Evolutionary conservation across 805 yeast species (phyloP).

Genomic region (Candida namnaoensis): DNA sequence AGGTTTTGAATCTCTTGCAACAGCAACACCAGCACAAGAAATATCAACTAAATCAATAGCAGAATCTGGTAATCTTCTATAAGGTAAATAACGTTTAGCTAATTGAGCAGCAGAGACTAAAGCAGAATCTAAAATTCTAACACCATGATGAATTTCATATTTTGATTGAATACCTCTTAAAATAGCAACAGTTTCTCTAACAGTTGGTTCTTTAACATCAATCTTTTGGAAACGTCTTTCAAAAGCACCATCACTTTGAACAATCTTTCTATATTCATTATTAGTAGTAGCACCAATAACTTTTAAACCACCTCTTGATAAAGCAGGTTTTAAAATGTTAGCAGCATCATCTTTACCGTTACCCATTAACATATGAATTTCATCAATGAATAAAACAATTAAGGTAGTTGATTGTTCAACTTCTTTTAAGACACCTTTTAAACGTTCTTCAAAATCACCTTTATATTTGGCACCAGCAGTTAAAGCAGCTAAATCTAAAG

Average conservation of each 20-base stretch:
- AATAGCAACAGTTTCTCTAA: constrained; percentile 90
- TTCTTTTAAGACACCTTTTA: constrained; percentile 93
- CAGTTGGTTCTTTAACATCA: constrained; percentile 90
- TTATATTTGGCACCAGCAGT: constrained; percentile 98
- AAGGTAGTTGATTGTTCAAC: constrained; percentile 80
- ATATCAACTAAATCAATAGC: constrained; percentile 96
- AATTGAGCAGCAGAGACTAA: constrained; percentile 89
- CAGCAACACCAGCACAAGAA: constrained; percentile 95
- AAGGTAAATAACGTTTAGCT: constrained; percentile 90
- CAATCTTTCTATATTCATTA: constrained; percentile 84
- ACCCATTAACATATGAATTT: constrained; percentile 99
- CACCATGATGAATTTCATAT: constrained; percentile 97
- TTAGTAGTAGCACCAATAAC: constrained; percentile 98
- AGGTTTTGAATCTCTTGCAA: constrained; percentile 95
- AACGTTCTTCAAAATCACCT: constrained; percentile 97
- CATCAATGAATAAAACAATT: constrained; percentile 91
- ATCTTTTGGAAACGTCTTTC: constrained; percentile 98
- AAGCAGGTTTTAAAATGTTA: constrained; percentile 90
- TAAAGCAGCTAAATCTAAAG: constrained; percentile 90
- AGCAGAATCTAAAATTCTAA: constrained; percentile 89
- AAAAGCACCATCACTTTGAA: constrained; percentile 96
- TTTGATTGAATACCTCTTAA: constrained; percentile 92
- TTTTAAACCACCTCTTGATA: constrained; percentile 92
- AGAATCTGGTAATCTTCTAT: constrained; percentile 92
- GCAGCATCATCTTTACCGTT: constrained; percentile 98